Percentiles rank a stretch among this genome's conserved stretches.
These are phyloP conservation scores for Ogataea hybrid DNA, from an alignment of 1,139 yeast species.

Conservation along the genomic window DNA sequence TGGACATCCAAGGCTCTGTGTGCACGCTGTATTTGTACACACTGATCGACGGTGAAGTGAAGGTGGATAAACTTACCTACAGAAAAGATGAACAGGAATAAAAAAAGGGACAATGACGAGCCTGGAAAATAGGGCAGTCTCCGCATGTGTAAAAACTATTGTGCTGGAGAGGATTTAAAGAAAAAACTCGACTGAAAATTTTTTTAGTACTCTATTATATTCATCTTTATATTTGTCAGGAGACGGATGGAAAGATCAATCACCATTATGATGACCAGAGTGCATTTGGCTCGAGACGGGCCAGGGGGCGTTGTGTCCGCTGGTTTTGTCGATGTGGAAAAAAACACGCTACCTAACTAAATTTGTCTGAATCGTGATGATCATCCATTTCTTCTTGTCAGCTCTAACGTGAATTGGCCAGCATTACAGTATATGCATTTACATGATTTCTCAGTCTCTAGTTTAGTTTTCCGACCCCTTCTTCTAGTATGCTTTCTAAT, in stretches of 20 bases:
- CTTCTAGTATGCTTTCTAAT: constrained; percentile 34
- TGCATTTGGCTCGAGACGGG: constrained; percentile 95
- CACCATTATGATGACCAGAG: constrained; percentile 70
- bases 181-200: constrained; percentile 1
- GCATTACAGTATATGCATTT: background rate
- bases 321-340: constrained; percentile 80
- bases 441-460: background rate
- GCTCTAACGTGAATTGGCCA: background rate
- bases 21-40: constrained; percentile 88
- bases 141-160: constrained; percentile 1
- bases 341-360: constrained; percentile 78
- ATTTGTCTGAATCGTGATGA: constrained; percentile 33
- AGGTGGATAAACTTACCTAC: constrained; percentile 87
- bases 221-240: constrained; percentile 11
- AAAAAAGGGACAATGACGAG: background rate
- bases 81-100: constrained; percentile 48
- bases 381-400: background rate
- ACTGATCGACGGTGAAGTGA: constrained; percentile 74
- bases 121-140: background rate
- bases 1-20: constrained; percentile 75
- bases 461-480: constrained; percentile 25
- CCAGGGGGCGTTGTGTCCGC: constrained; percentile 29
- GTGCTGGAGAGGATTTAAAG: background rate
- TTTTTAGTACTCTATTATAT: constrained; percentile 4
- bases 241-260: constrained; percentile 8